A percentile compares a stretch with the other conserved stretches of the same genome.
Conservation (phyloP, 306 rosid species). For the Vicia faba region DNA sequence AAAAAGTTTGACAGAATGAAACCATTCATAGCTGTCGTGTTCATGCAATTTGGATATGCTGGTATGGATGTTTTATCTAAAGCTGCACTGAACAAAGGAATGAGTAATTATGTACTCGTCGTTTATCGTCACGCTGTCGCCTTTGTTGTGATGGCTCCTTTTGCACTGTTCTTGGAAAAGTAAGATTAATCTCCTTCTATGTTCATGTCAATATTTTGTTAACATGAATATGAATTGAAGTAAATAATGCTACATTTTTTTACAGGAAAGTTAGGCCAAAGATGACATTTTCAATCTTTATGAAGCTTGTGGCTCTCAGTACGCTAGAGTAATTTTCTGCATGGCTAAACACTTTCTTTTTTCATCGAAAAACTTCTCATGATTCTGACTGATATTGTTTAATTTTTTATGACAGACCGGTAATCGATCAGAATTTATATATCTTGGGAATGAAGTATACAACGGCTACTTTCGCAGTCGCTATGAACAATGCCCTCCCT, state of each 20-base stretch:
- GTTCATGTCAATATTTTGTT: background rate
- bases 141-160: slow-evolving; percentile 63
- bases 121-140: slow-evolving; percentile 90
- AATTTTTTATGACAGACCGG: slow-evolving; percentile 64
- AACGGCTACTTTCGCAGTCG: slow-evolving; percentile 91
- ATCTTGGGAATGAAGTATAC: slow-evolving; percentile 92
- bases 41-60: slow-evolving; percentile 87
- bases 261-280: slow-evolving; percentile 86
- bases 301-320: slow-evolving; percentile 63
- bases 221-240: background rate
- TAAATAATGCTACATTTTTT: slow-evolving; percentile 29
- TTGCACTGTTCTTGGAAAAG: slow-evolving; percentile 81
- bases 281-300: slow-evolving; percentile 80
- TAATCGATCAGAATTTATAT: slow-evolving; percentile 83
- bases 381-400: background rate
- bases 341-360: slow-evolving; percentile 2
- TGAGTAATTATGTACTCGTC: slow-evolving; percentile 87
- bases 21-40: slow-evolving; percentile 77
- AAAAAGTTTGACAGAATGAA: slow-evolving; percentile 43
- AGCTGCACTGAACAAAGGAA: slow-evolving; percentile 86
- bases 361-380: background rate
- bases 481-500: slow-evolving; percentile 87
- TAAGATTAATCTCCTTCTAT: slow-evolving; percentile 20
- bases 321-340: slow-evolving; percentile 69
- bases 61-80: slow-evolving; percentile 88